Conservation (phyloP, 1,284 basidiomycete species). For the Polyporus tsugae region DNA sequence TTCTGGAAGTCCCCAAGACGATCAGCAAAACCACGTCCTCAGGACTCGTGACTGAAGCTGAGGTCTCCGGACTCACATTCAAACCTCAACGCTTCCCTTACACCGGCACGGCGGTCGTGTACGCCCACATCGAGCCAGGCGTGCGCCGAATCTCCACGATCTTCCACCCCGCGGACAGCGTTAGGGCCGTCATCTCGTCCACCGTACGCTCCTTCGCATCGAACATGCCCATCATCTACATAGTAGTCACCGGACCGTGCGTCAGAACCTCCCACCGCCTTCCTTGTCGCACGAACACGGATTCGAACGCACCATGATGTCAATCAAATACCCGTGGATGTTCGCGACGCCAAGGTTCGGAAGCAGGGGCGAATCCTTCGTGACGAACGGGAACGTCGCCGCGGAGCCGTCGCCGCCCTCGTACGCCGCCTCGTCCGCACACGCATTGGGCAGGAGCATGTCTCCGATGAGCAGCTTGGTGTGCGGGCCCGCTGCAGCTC, state of each 20-base stretch:
- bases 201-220: constrained; percentile 60
- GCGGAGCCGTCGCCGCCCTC: neutral
- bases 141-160: constrained; percentile 60
- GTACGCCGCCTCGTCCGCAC: constrained; percentile 36
- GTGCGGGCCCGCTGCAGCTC: constrained; percentile 39
- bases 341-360: constrained; percentile 72
- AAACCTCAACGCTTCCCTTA: constrained; percentile 2
- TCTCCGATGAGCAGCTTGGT: constrained; percentile 71
- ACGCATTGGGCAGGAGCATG: constrained; percentile 69
- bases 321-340: constrained; percentile 72
- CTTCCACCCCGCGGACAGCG: constrained; percentile 69
- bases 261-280: neutral
- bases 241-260: too few relatives aligned
- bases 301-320: constrained; percentile 59
- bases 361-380: constrained; percentile 55
- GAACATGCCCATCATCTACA: constrained; percentile 29
- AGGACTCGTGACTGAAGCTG: neutral
- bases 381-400: constrained; percentile 35
- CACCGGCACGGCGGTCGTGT: constrained; percentile 27
- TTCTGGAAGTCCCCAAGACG: neutral
- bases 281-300: neutral
- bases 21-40: neutral
- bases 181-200: constrained; percentile 61
- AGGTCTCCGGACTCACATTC: neutral
- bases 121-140: constrained; percentile 31